Evolutionary conservation across 2,329 filamentous ascomycete species (phyloP).

Genomic region (Tolypocladium nubicola): DNA sequence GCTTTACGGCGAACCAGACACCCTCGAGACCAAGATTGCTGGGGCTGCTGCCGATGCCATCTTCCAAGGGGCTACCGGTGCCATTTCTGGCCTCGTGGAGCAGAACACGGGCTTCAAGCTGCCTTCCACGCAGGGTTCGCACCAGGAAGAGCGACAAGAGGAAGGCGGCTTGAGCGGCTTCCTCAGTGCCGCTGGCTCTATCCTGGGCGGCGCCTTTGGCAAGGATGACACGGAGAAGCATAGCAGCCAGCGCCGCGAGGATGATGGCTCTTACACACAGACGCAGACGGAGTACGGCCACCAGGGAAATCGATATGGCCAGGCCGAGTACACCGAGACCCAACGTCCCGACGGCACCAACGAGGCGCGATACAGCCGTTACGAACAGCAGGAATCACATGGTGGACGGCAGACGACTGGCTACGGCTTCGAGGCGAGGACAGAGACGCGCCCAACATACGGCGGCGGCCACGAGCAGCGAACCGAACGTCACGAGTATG

Average conservation of each 20-base stretch:
- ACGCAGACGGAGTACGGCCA: conserved; percentile 52
- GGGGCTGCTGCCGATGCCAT: conserved; percentile 45
- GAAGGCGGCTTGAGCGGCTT: conserved; percentile 60
- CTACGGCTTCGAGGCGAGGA: conserved; percentile 48
- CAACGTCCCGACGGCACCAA: conserved; percentile 46
- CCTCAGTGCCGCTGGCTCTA: conserved; percentile 55
- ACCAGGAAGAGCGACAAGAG: conserved; percentile 34
- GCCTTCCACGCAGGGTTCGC: conserved; percentile 15
- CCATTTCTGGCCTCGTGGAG: conserved; percentile 34
- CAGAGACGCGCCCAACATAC: conserved; percentile 38
- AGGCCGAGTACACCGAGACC: conserved; percentile 50
- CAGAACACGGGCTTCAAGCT: conserved; percentile 34
- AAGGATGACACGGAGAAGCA: conserved; percentile 44
- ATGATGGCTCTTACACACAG: conserved; percentile 52
- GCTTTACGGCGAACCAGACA: conserved; percentile 39
- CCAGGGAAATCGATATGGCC: conserved; percentile 45
- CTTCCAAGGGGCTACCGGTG: conserved; percentile 46
- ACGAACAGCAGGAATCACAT: conserved; percentile 42
- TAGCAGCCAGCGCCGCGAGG: conserved; percentile 39
- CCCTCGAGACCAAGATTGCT: conserved; percentile 45
- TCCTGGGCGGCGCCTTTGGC: conserved; percentile 53
- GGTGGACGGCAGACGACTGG: conserved; percentile 27
- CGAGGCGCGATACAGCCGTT: conserved; percentile 49
- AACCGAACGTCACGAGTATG: conserved; percentile 41
- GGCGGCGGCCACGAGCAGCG: conserved; percentile 49